Percentiles rank a stretch among this genome's conserved stretches.
Evolutionary conservation across 345 rosid species (phyloP).

Genomic region (Angophora floribunda): DNA sequence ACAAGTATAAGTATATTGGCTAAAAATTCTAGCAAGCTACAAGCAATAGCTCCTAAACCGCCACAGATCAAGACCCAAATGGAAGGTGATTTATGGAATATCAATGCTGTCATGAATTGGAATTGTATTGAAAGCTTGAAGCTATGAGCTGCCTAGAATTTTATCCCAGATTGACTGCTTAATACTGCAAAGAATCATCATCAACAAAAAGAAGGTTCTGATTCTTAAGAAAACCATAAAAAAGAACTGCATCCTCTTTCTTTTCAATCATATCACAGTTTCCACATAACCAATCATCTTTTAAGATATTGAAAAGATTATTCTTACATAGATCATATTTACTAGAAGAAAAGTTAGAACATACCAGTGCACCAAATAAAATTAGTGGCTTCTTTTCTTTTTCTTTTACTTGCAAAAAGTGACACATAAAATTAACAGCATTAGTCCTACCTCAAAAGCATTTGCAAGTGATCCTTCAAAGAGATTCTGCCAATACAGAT

Average conservation of each 20-base stretch:
- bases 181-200: background rate
- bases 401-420: background rate
- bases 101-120: background rate
- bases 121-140: too few relatives aligned
- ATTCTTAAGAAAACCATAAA: too few relatives aligned
- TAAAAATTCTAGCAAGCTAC: background rate
- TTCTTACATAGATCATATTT: background rate
- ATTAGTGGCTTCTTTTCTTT: too few relatives aligned
- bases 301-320: background rate
- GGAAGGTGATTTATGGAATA: too few relatives aligned
- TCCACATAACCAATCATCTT: background rate
- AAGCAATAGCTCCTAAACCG: background rate
- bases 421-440: background rate
- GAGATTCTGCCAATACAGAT: background rate
- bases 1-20: background rate
- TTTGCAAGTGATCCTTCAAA: background rate
- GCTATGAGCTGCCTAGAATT: background rate
- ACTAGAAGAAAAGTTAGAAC: too few relatives aligned
- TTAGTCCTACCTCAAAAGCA: background rate
- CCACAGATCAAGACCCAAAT: background rate
- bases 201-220: background rate
- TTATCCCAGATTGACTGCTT: background rate
- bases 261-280: background rate
- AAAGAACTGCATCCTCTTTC: background rate
- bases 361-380: too few relatives aligned